Conservation (phyloP, 2,329 filamentous ascomycete genomes). For the Paracoccidioides brasiliensis region DNA sequence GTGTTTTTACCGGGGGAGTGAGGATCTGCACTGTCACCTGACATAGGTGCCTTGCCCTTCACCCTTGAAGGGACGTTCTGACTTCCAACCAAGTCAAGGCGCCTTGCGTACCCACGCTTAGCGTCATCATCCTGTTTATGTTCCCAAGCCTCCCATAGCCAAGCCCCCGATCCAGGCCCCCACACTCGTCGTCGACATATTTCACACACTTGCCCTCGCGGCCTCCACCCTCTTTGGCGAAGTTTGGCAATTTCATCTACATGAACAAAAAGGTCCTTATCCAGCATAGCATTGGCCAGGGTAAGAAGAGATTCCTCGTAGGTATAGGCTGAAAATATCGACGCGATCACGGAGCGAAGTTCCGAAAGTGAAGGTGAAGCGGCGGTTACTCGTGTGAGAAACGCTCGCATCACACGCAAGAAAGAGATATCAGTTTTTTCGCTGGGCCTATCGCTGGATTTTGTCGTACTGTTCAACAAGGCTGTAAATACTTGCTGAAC, state of each 20-base stretch:
- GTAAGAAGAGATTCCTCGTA: constrained; percentile 84
- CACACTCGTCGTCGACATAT: constrained; percentile 70
- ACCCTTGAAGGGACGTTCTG: constrained; percentile 17
- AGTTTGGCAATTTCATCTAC: constrained; percentile 62
- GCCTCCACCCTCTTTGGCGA: constrained; percentile 77
- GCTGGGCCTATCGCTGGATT: constrained; percentile 16
- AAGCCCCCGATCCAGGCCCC: constrained; percentile 70
- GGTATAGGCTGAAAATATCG: constrained; percentile 88
- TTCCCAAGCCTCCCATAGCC: constrained; percentile 75
- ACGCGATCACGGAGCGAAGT: constrained; percentile 67
- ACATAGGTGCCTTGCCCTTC: constrained; percentile 25
- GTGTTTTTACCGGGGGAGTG: background rate
- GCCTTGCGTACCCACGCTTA: constrained; percentile 19
- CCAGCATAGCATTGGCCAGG: constrained; percentile 74
- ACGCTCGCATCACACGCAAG: constrained; percentile 74
- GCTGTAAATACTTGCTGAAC: constrained; percentile 88
- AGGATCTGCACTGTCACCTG: background rate
- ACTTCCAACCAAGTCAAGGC: constrained; percentile 19
- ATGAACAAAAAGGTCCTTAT: constrained; percentile 75
- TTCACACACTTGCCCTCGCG: constrained; percentile 75
- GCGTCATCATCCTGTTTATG: constrained; percentile 33
- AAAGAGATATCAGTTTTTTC: constrained; percentile 56
- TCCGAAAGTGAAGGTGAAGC: constrained; percentile 79
- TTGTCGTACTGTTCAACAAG: constrained; percentile 51
- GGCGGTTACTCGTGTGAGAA: constrained; percentile 67